These are phyloP conservation scores for Podaxis pistillaris DNA, from an alignment of 768 basidiomycete species.

Conservation along the genomic window DNA sequence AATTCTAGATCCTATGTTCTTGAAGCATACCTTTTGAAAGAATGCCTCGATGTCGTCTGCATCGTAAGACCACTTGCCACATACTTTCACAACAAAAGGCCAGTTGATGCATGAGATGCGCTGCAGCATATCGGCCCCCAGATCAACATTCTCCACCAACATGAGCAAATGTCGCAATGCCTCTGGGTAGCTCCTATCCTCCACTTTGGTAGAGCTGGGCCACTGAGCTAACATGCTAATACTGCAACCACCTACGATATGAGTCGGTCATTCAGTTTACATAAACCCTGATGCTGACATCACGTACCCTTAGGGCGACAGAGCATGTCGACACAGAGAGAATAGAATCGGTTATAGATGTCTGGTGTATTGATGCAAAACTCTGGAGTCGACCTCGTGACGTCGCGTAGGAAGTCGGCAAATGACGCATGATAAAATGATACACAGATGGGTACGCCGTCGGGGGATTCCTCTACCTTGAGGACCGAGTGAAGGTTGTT, in stretches of 20 bases:
- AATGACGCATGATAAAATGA: not conserved
- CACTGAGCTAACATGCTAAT: too few relatives aligned
- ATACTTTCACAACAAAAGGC: not conserved
- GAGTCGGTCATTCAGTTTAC: not conserved
- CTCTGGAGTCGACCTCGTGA: not conserved
- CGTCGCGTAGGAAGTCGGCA: not conserved
- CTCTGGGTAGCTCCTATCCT: too few relatives aligned
- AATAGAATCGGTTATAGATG: not conserved
- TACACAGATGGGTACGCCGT: not conserved
- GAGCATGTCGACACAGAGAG: not conserved
- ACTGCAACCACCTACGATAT: not conserved
- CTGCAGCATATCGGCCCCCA: not conserved
- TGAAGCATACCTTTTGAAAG: not conserved
- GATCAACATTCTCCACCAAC: too few relatives aligned
- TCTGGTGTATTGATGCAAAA: not conserved
- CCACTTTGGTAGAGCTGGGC: too few relatives aligned
- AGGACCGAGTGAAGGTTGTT: not conserved
- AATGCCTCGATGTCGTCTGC: not conserved
- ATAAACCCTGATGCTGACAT: not conserved
- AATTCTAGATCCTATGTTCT: not conserved
- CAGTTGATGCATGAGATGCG: not conserved
- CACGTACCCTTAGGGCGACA: not conserved
- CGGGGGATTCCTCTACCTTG: not conserved
- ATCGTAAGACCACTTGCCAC: not conserved
- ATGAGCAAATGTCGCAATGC: too few relatives aligned